A percentile compares a stretch with the other conserved stretches of the same genome.
phyloP scores from a whole-genome alignment of 2,329 filamentous ascomycete genomes.

The Dactylonectria estremocensis region DNA sequence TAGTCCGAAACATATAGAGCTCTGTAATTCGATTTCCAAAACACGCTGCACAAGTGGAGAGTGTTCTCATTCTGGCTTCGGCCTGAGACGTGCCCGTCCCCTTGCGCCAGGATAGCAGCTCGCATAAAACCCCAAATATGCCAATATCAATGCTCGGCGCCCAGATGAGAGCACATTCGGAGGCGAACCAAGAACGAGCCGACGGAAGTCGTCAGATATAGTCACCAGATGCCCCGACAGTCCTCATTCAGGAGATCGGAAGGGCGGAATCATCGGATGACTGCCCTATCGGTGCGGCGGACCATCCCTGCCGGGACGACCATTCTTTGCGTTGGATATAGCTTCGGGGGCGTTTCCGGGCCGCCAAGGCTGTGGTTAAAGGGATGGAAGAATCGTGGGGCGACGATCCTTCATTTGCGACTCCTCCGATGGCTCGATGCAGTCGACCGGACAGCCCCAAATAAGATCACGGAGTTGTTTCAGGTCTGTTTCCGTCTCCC shows the following conservation, averaged over 20 bases:
- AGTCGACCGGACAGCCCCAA: slow-evolving; percentile 20
- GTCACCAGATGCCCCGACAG: not conserved
- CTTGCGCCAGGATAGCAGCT: not conserved
- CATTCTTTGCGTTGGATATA: slow-evolving; percentile 10
- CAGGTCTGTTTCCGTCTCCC: slow-evolving; percentile 36
- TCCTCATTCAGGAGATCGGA: slow-evolving; percentile 1
- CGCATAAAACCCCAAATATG: not conserved
- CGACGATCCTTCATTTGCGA: slow-evolving; percentile 40
- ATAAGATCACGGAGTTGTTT: slow-evolving; percentile 37
- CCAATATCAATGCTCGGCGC: not conserved
- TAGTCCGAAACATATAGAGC: no score
- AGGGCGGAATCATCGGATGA: not conserved
- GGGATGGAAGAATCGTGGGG: slow-evolving; percentile 43
- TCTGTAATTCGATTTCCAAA: not conserved
- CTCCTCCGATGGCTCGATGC: slow-evolving; percentile 29
- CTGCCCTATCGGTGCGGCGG: slow-evolving; percentile 2
- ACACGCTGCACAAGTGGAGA: not conserved
- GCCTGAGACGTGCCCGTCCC: not conserved
- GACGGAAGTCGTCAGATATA: not conserved
- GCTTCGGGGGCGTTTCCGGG: slow-evolving; percentile 7
- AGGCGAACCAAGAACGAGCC: not conserved
- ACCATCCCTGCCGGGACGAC: not conserved
- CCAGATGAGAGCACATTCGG: not conserved
- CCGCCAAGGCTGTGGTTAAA: slow-evolving; percentile 27
- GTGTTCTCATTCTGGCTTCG: not conserved